Conservation (phyloP, 352 stramenopile genomes). For the Pythium sp. region DNA sequence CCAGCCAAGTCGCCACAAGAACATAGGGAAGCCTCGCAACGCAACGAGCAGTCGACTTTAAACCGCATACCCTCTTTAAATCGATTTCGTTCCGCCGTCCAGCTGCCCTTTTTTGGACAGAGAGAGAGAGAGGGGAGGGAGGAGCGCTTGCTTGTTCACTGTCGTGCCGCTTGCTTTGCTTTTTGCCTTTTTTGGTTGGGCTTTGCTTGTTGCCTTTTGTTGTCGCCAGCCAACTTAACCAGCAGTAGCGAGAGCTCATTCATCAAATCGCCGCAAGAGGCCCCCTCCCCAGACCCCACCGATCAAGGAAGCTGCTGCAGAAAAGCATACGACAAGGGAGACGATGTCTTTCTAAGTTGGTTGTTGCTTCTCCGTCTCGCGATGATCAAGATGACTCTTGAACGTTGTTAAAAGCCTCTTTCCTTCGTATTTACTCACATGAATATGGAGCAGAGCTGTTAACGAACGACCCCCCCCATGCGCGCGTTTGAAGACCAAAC, state of each 20-base stretch:
- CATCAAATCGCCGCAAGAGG: conserved; percentile 64
- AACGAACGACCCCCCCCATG: conserved; percentile 19
- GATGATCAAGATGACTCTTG: conserved; percentile 79
- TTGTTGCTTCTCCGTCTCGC: conserved; percentile 52
- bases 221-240: neutral
- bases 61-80: neutral
- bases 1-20: conserved; percentile 1
- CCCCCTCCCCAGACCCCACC: conserved; percentile 47
- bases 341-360: conserved; percentile 90
- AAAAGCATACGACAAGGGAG: conserved; percentile 77
- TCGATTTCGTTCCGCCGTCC: conserved; percentile 4
- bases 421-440: conserved; percentile 56
- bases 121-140: neutral
- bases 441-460: conserved; percentile 51
- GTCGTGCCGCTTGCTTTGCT: neutral
- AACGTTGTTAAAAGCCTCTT: conserved; percentile 57
- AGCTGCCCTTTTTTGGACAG: neutral
- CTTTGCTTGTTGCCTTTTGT: neutral
- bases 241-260: conserved; percentile 30
- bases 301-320: conserved; percentile 65
- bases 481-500: conserved; percentile 54
- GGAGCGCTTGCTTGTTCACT: conserved; percentile 1
- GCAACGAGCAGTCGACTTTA: too few relatives aligned
- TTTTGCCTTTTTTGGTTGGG: neutral
- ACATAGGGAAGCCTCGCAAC: neutral